A percentile compares a stretch with the other conserved stretches of the same genome.
These are phyloP conservation scores for Calocybe indica DNA, from an alignment of 768 basidiomycete genomes.

Conservation along the genomic window DNA sequence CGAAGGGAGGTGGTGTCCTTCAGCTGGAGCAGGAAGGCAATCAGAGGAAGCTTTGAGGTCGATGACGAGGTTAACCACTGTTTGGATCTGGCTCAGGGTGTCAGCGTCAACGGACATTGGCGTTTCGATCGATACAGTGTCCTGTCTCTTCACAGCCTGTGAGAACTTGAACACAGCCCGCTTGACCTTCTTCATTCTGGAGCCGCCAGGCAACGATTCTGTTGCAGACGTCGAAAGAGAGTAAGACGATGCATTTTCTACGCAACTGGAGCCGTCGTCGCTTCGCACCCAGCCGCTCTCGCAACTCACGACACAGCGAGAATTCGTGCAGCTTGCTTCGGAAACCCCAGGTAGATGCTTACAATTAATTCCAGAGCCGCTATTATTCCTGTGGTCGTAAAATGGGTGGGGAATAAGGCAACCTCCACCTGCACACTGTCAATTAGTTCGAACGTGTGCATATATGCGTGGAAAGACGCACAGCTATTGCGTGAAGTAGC, in stretches of 20 bases:
- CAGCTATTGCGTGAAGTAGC: slow-evolving; percentile 8
- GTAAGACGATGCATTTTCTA: slow-evolving; percentile 22
- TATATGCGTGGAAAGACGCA: slow-evolving; percentile 1
- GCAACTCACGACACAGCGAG: slow-evolving; percentile 8
- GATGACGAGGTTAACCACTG: slow-evolving; percentile 16
- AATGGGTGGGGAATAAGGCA: slow-evolving; percentile 13
- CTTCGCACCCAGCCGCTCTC: slow-evolving; percentile 24
- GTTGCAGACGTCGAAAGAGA: background rate
- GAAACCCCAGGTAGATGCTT: slow-evolving; percentile 10
- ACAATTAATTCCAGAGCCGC: slow-evolving; percentile 18
- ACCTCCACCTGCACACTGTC: slow-evolving; percentile 9
- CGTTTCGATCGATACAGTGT: slow-evolving; percentile 2
- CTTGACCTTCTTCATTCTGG: slow-evolving; percentile 13
- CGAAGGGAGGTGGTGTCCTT: background rate
- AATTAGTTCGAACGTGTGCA: background rate
- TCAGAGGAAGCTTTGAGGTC: slow-evolving; percentile 8
- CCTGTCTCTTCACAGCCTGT: background rate
- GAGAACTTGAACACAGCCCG: background rate
- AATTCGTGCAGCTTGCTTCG: slow-evolving; percentile 1
- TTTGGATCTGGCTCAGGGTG: slow-evolving; percentile 10
- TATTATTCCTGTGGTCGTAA: slow-evolving; percentile 11
- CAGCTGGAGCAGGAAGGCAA: background rate
- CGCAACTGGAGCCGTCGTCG: slow-evolving; percentile 20
- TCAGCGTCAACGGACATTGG: slow-evolving; percentile 10
- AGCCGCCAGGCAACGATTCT: slow-evolving; percentile 5